Base-by-base conservation (phyloP, 805 yeast genomes). In the Wickerhamiella slavikovae region DNA sequence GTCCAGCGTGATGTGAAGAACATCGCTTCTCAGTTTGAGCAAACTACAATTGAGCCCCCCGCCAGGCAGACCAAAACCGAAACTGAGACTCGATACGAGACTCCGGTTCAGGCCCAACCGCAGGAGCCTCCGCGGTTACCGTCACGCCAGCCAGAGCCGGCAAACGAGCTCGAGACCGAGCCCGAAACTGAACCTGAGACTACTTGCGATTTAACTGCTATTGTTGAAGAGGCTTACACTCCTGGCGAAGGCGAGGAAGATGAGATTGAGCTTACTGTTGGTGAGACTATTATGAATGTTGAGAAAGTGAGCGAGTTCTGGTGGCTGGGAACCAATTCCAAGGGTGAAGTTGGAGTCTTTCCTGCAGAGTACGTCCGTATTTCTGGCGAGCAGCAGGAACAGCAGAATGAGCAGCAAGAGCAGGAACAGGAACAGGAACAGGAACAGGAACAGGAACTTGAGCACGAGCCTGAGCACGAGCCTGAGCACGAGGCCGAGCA, bases 291-390 rank as follows among this genome's bases (percentile, higher is more conserved):
- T 36, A 53, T 61, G n/a, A 68, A 68, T 17, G 70, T 78, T 37
- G 75, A 73, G 36, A 63, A 68, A 40, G 65, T 69, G 11, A 82
- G 73, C 44, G 76, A 69, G 33, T 82, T 71, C 40, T 77, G 85
- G 85, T 89, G 96, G 96, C 58, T 75, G 31, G 98, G 98, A 29
- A 70, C 67, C 37, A 64, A 77, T 43, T 33, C 51, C 17, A 53
- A 66, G 13, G 95, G 94, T 25, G 79, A 70, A 38, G 62, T 63
- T 39, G 94, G 93, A 27, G 56, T 85, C 34, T 85, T 85, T 70
- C 98, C 98, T 31, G 67, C 92, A 18, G 79, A 77, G 51, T 82
- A 76, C 48, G 96, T 89, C 22, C 51, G 51, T 33, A 34, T 56
- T 48, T 43, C 35, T 42, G 25, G 34, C 12, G 40, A 29, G 16